A percentile compares a stretch with the other conserved stretches of the same genome.
Conservation (phyloP, 495 filamentous ascomycete species). For the Lindgomyces ingoldianus region DNA sequence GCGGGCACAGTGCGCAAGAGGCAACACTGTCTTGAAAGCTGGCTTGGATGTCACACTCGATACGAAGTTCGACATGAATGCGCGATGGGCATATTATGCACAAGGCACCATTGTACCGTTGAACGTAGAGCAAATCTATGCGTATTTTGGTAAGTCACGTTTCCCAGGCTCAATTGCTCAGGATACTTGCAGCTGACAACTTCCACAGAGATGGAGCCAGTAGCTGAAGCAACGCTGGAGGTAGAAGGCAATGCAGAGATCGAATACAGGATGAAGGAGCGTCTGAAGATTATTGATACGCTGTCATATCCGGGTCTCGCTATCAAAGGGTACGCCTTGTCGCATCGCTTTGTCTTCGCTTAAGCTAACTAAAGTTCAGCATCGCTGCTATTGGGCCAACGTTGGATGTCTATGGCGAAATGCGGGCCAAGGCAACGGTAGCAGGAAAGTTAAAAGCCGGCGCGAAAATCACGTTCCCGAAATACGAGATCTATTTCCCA, state of each 20-base stretch:
- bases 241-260: conserved; percentile 1
- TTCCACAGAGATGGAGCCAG: too few relatives aligned
- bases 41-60: background rate
- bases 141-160: background rate
- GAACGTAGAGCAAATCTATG: background rate
- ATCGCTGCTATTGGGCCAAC: conserved; percentile 5
- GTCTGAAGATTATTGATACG: background rate
- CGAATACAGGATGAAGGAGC: background rate
- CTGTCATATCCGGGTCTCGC: conserved; percentile 4
- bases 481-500: conserved; percentile 1
- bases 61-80: background rate
- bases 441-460: conserved; percentile 1
- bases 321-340: too few relatives aligned
- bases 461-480: background rate
- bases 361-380: too few relatives aligned
- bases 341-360: too few relatives aligned
- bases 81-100: conserved; percentile 2
- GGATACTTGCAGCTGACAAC: too few relatives aligned
- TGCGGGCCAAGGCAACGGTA: background rate
- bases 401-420: conserved; percentile 1
- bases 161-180: too few relatives aligned
- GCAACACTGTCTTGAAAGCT: background rate
- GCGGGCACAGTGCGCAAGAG: background rate
- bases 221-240: background rate
- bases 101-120: background rate